Evolutionary conservation across 768 basidiomycete species (phyloP).

Genomic region (Lactifluus piperatus): DNA sequence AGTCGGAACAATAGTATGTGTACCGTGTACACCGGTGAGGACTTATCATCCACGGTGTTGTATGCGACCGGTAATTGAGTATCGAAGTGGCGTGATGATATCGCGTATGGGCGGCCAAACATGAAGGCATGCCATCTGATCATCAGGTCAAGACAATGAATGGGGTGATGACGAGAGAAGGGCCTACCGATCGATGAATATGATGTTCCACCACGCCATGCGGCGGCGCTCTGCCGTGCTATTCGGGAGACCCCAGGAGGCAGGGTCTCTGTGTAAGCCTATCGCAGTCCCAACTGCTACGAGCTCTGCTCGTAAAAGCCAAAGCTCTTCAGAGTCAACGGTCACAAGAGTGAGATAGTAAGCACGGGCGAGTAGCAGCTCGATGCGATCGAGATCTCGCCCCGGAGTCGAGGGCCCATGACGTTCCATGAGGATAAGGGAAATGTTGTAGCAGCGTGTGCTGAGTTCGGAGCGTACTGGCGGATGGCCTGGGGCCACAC

Average conservation of each 20-base stretch:
- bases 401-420: constrained; percentile 42
- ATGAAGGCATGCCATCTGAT: constrained; percentile 81
- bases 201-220: constrained; percentile 90
- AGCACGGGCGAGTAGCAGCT: constrained; percentile 57
- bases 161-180: constrained; percentile 5
- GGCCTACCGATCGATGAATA: constrained; percentile 68
- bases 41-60: constrained; percentile 53
- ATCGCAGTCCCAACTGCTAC: constrained; percentile 70
- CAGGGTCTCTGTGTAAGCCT: constrained; percentile 84
- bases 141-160: constrained; percentile 9
- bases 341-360: constrained; percentile 70
- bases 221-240: constrained; percentile 67
- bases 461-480: constrained; percentile 31
- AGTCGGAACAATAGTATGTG: constrained; percentile 69
- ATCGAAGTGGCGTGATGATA: constrained; percentile 78
- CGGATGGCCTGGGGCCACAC: constrained; percentile 16
- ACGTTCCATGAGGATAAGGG: constrained; percentile 53
- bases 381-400: constrained; percentile 69
- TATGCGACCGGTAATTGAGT: constrained; percentile 66
- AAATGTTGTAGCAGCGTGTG: constrained; percentile 60
- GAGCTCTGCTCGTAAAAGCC: constrained; percentile 66
- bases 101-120: constrained; percentile 69
- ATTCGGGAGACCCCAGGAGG: constrained; percentile 60
- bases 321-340: constrained; percentile 73
- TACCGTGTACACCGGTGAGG: constrained; percentile 59